Base-by-base conservation (phyloP, 306 rosid genomes). In the Fragaria vesca region DNA sequence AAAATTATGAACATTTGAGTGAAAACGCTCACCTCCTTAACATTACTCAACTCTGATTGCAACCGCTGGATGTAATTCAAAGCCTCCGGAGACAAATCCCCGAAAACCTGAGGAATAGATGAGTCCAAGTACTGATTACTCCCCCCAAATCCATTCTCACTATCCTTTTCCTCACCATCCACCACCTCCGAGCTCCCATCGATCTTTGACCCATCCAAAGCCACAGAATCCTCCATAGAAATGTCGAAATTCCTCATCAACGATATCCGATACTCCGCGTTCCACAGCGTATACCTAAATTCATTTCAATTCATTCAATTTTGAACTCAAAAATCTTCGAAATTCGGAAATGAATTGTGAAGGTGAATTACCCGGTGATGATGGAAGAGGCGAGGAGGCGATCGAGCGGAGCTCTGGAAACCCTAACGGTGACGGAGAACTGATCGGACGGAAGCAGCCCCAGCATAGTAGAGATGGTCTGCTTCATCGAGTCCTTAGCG, bases 381-480 rank as follows among this genome's bases (percentile, higher is more conserved):
- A 95, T 85, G 40, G 99, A 95, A 34, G 99, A 95, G 75, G 85
- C 87, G 8, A 95, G 91, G 21, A 95, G 90, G 45, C 89, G 95
- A 52, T 89, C 89, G 28, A 95, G 96, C 1, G 97, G 97, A 4
- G 65, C 84, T 83, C 70, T 84, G 26, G 90, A 84, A 81, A 88
- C 87, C 65, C 79, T 72, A 38, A 95, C 82, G 34, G 93, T 91
- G 45, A 95, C 97, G 48, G 93, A 52, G 84, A 95, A 95, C 45
- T 91, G 97, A 75, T 93, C 94, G 36, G 99, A 95, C 17, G 97
- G 99, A 2, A 95, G 89, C 80, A 95, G 74, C 0, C 99, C 99
- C 5, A 96, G 88, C 98, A 93, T 96, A 11, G 96, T 87, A 21
- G 98, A 96, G 67, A 96, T 93, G n/a, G 99, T 96, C 79, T 93